Base-by-base conservation (phyloP, 2,329 filamentous ascomycete genomes). In the Neonectria ditissima region DNA sequence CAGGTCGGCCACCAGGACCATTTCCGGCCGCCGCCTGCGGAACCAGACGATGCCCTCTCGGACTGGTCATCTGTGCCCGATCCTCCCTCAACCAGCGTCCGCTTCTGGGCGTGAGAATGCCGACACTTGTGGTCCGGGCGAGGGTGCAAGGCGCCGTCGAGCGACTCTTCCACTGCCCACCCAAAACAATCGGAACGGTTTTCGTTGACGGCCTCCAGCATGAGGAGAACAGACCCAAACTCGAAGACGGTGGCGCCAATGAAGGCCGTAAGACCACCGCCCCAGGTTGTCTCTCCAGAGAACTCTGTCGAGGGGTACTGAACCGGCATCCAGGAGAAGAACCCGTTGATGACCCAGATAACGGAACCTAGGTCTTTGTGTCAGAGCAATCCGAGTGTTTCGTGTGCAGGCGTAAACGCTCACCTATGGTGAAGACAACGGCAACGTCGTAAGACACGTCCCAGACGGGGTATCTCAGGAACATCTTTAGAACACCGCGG, bases 161-260 rank as follows among this genome's bases (percentile, higher is more conserved):
- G 10, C 4, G 53, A 55, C 13, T 71, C 69, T 18, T 90, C 85
- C 1, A 92, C 69, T 0, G 89, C 89, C 89, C 89, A 92, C 4
- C 90, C 89, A 73, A 92, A 92, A 74, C 89, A 92, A 13, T 85
- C 87, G 0, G 84, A 79, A 13, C 84, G 80, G 69, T 91, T 87
- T 70, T 89, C 87, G 73, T 92, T 92, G n/a, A 91, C 81, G 4
- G 89, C 89, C 75, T 92, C 90, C 2, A 91, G 78, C 76, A 92
- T 81, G 26, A 92, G 80, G 2, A 92, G 75, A 1, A 91, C 72
- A 37, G 86, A 88, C 0, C 89, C 89, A 4, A 89, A 57, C 68
- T 90, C 88, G 73, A 92, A 92, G 7, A 92, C 78, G 0, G 87
- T 90, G 0, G 89, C 89, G 4, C 90, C 90, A n/a, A 92, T 82